Evolutionary conservation across 495 filamentous ascomycete species (phyloP).

Genomic region (Bathelium albidoporum): DNA sequence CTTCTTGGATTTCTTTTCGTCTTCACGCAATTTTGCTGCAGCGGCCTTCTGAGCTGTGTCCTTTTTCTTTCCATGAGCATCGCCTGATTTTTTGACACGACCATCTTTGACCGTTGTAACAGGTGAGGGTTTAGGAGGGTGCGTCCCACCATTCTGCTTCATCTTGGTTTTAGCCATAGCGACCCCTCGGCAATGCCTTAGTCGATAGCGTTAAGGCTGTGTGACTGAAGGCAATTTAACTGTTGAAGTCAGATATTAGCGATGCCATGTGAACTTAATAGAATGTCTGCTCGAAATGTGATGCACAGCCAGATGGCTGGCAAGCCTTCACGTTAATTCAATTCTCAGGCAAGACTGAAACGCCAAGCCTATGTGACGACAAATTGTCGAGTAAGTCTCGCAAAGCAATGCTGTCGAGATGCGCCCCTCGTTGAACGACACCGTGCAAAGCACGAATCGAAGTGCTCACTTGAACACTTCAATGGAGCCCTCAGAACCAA

Average conservation of each 20-base stretch:
- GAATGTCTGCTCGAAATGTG: background rate
- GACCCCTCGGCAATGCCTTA: too few species aligned
- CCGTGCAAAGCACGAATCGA: background rate
- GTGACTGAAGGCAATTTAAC: background rate
- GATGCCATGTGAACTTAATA: background rate
- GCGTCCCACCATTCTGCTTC: conserved; percentile 35
- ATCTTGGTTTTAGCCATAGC: background rate
- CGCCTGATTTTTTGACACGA: conserved; percentile 34
- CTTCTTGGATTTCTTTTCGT: conserved; percentile 36
- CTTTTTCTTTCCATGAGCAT: conserved; percentile 32
- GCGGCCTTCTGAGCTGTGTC: conserved; percentile 26
- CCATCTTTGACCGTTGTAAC: conserved; percentile 40
- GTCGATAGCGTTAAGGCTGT: background rate
- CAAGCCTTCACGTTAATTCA: background rate
- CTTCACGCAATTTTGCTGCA: conserved; percentile 28
- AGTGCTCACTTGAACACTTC: background rate
- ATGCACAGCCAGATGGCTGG: background rate
- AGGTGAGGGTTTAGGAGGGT: conserved; percentile 38
- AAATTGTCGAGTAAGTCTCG: background rate
- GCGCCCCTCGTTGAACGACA: background rate
- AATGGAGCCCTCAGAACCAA: background rate
- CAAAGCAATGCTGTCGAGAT: background rate
- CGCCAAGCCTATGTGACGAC: background rate
- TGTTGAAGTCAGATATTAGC: background rate
- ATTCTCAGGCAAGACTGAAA: background rate